These are phyloP conservation scores for Candida sojae DNA, from an alignment of 1,139 yeast species.

Conservation along the genomic window DNA sequence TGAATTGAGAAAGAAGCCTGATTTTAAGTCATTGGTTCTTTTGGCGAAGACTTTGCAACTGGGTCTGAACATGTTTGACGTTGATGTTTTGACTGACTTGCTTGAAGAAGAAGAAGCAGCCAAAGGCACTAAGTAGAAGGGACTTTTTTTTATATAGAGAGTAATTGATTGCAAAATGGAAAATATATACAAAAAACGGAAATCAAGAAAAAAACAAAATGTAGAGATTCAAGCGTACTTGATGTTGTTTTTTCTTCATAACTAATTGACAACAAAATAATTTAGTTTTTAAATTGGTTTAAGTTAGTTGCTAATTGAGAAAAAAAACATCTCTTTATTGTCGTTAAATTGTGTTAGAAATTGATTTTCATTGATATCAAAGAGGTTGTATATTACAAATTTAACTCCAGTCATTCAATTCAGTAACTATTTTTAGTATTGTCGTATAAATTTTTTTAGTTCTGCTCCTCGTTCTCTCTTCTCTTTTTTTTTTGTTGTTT, in stretches of 20 bases:
- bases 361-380: no score
- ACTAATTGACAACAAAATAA: neutral
- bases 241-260: neutral
- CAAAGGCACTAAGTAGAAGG: neutral
- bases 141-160: neutral
- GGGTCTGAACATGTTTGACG: conserved; percentile 67
- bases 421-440: no score
- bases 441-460: neutral
- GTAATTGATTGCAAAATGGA: neutral
- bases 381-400: no score
- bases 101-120: conserved; percentile 15
- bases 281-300: neutral
- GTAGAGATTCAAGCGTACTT: neutral
- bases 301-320: neutral
- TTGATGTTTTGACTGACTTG: conserved; percentile 53
- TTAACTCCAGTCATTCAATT: no score
- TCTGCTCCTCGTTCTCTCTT: neutral
- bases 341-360: no score
- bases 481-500: neutral
- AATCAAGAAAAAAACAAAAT: neutral
- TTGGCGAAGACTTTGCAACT: conserved; percentile 68
- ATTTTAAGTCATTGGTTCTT: conserved; percentile 61
- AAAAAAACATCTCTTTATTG: neutral
- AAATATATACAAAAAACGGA: no score
- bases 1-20: conserved; percentile 63